Percentiles rank a stretch among this genome's conserved stretches.
Conservation (phyloP, 257 asterid species). For the Gynochthodes officinalis region DNA sequence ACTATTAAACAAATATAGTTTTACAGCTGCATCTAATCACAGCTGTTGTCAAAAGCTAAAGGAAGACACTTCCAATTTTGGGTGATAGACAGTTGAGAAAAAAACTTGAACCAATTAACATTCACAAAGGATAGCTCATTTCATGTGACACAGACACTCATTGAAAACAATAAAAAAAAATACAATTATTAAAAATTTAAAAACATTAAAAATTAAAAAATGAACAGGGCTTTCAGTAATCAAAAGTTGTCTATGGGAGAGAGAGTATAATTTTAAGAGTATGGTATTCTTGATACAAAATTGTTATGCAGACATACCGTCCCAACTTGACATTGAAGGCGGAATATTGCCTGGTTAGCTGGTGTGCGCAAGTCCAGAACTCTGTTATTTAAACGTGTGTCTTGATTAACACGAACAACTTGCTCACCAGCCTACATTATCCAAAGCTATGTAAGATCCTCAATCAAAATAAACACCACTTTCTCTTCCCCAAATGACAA, state of each 20-base stretch:
- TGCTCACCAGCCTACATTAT: conserved; percentile 68
- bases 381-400: conserved; percentile 79
- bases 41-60: background rate
- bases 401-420: conserved; percentile 90
- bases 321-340: conserved; percentile 68
- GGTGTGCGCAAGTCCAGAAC: conserved; percentile 83
- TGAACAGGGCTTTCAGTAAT: background rate
- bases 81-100: background rate
- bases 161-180: background rate
- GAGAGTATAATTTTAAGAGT: background rate
- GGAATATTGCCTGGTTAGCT: conserved; percentile 86
- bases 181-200: no score
- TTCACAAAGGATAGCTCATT: background rate
- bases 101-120: background rate
- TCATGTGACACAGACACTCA: background rate
- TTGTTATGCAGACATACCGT: conserved; percentile 37
- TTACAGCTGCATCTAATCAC: background rate
- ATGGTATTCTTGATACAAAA: background rate
- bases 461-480: background rate
- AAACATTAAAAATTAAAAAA: no score
- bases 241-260: background rate
- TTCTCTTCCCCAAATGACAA: background rate
- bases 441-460: conserved; percentile 7
- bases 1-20: background rate
- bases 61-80: background rate